Percentiles rank a stretch among this genome's conserved stretches.
phyloP scores from a whole-genome alignment of 306 rosid genomes.

The Ochetophila trinervis region DNA sequence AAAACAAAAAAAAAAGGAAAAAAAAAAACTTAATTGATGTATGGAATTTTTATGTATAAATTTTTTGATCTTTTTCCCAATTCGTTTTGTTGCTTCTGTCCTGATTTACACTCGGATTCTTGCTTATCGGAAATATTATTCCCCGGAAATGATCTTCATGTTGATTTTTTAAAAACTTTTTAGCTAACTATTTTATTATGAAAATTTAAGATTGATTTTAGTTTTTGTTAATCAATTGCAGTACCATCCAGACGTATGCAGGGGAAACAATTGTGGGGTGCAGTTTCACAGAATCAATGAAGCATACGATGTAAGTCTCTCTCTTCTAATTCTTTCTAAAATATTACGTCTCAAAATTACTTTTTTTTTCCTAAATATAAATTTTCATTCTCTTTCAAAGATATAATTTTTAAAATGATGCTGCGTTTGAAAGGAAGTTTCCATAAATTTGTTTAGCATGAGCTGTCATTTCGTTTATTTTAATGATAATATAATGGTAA shows the following conservation, averaged over 20 bases:
- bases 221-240: conserved; percentile 22
- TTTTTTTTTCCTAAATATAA: neutral
- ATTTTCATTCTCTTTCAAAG: neutral
- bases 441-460: too few species aligned
- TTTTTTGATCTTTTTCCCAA: too few species aligned
- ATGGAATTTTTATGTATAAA: neutral
- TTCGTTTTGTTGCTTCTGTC: too few species aligned
- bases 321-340: neutral
- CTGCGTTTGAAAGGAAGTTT: too few species aligned
- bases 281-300: conserved; percentile 78
- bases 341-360: neutral
- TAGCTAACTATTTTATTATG: neutral
- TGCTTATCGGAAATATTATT: too few species aligned
- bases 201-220: neutral
- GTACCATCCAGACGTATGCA: conserved; percentile 95
- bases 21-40: neutral
- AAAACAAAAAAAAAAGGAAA: too few species aligned
- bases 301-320: conserved; percentile 72
- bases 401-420: too few species aligned
- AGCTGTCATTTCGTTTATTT: too few species aligned
- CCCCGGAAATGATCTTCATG: too few species aligned
- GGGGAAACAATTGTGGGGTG: conserved; percentile 72
- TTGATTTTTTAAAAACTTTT: neutral
- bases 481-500: too few species aligned
- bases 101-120: too few species aligned